Conservation (phyloP, 331 rosid genomes). For the Quercus lobata region DNA sequence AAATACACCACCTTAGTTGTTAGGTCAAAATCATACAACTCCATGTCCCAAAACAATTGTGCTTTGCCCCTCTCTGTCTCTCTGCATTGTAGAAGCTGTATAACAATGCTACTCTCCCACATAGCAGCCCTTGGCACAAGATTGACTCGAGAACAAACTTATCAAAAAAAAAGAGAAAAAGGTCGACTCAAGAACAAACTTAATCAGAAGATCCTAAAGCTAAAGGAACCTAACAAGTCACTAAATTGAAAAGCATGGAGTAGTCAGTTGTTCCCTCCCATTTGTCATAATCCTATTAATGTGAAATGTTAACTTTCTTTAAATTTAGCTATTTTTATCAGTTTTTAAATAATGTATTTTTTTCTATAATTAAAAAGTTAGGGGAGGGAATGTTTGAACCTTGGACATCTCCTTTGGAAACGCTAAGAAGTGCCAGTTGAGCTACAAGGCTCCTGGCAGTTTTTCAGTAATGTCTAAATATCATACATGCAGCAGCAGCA, state of each 20-base stretch:
- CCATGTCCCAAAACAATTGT: conserved; percentile 14
- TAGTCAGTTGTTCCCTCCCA: background rate
- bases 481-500: background rate
- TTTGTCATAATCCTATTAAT: background rate
- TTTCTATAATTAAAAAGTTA: no score
- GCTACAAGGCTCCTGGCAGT: no score
- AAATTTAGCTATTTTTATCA: background rate
- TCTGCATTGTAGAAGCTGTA: background rate
- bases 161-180: no score
- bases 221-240: background rate
- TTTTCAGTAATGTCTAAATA: background rate
- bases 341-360: background rate
- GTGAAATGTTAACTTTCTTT: background rate
- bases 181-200: background rate
- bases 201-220: background rate
- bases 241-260: background rate
- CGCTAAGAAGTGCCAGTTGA: no score
- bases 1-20: background rate
- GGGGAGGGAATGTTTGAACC: no score
- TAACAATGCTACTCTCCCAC: background rate
- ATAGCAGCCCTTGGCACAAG: background rate
- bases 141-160: background rate
- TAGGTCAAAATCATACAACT: background rate
- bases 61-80: background rate
- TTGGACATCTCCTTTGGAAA: no score